phyloP scores from a whole-genome alignment of 192 early-diverging fungal genomes.

The Coemansia sp. region DNA sequence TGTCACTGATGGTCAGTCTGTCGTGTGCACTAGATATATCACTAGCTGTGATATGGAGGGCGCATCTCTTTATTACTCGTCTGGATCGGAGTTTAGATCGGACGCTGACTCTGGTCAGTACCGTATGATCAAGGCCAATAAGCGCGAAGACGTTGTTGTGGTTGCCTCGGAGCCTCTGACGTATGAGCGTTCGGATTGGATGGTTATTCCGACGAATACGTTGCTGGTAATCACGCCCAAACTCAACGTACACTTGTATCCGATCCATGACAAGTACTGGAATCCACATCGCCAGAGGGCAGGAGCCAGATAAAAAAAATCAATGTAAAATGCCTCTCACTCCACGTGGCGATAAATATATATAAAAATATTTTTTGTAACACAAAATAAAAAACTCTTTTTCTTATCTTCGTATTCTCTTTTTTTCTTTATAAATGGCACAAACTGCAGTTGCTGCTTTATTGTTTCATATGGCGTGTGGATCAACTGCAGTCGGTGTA shows the following conservation, averaged over 20 bases:
- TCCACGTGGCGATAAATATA: neutral
- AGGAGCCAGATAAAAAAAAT: neutral
- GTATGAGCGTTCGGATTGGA: conserved; percentile 80
- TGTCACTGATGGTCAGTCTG: conserved; percentile 75
- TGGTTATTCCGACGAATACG: conserved; percentile 77
- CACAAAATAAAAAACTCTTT: neutral
- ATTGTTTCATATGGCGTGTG: conserved; percentile 20
- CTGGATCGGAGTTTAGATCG: conserved; percentile 67
- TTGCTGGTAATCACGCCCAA: conserved; percentile 75
- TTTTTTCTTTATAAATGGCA: neutral
- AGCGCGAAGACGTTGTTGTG: conserved; percentile 80
- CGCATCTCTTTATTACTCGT: conserved; percentile 79
- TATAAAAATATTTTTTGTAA: neutral
- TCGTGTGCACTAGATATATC: conserved; percentile 78
- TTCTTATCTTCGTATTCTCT: neutral
- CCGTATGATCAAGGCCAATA: conserved; percentile 66
- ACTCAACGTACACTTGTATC: conserved; percentile 73
- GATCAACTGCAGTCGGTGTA: conserved; percentile 18
- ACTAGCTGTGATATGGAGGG: conserved; percentile 69
- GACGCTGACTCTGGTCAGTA: conserved; percentile 67
- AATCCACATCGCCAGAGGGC: conserved; percentile 29
- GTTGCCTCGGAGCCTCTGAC: conserved; percentile 82
- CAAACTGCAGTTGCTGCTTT: conserved; percentile 4
- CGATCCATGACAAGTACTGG: conserved; percentile 72
- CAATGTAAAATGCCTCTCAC: neutral